Evolutionary conservation across 257 asterid species (phyloP).

Genomic region (Solanum pennellii): DNA sequence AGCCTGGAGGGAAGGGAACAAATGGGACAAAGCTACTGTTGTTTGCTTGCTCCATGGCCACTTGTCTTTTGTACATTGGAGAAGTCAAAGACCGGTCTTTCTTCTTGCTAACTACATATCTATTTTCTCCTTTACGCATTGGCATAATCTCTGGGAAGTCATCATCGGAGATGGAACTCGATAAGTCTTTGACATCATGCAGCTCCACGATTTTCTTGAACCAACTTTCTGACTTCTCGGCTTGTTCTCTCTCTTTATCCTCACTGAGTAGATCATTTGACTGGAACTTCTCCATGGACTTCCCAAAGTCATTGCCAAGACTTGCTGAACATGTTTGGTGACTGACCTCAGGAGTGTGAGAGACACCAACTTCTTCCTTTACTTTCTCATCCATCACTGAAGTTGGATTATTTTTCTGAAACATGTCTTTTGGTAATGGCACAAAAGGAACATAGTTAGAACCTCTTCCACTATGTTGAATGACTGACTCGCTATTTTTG

Average conservation of each 20-base stretch:
- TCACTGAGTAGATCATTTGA: conserved; percentile 9
- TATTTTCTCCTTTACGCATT: conserved; percentile 71
- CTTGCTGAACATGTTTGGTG: conserved; percentile 5
- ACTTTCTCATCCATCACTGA: conserved; percentile 2
- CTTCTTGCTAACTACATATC: conserved; percentile 57
- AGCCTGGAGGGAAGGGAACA: conserved; percentile 97
- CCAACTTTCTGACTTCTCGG: conserved; percentile 57
- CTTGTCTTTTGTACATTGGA: conserved; percentile 64
- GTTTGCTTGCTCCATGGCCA: conserved; percentile 54
- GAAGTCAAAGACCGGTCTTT: conserved; percentile 72
- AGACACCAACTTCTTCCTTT: not conserved
- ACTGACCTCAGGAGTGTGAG: conserved; percentile 8
- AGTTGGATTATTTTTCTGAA: conserved; percentile 18
- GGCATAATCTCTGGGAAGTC: conserved; percentile 87
- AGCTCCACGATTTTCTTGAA: conserved; percentile 58
- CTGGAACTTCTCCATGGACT: conserved; percentile 7
- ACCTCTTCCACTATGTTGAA: conserved; percentile 4
- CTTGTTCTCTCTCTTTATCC: conserved; percentile 29
- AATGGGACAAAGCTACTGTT: conserved; percentile 59
- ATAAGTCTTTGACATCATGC: conserved; percentile 57
- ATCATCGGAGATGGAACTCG: conserved; percentile 54
- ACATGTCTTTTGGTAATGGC: conserved; percentile 25
- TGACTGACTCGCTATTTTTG: conserved; percentile 6
- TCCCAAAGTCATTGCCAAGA: conserved; percentile 9
- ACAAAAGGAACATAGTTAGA: conserved; percentile 18